Evolutionary conservation across 345 rosid species (phyloP), one percentile per base, ranked within the genome.

Genomic region (Populus pruinosa): DNA sequence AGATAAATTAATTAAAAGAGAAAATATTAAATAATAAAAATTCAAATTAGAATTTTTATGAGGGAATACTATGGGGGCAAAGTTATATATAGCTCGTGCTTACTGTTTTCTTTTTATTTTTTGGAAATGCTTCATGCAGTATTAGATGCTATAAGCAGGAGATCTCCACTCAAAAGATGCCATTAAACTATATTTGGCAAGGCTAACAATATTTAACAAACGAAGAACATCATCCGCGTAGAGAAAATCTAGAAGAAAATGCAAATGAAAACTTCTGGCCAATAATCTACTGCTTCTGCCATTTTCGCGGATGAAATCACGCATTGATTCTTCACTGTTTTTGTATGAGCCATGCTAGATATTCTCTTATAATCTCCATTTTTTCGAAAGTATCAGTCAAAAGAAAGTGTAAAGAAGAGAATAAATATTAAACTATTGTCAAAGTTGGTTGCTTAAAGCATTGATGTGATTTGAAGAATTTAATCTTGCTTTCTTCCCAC

Each of bases 381-480:
- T 77, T 21, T 61, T 70, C 36, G 75, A 77, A 62, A 62, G 47
- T 56, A 71, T 77, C 70, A 33, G 47, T 29, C 49, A 70, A 55
- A 76, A 56, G 14, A 41, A 66, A 49, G 53, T 36, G 31, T 25
- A 70, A 71, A 70, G 49, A 63, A 70, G 75, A 70, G 75, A 70
- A 70, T 43, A 61, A 61, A 29, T 63, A 77, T 21, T 43, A 47
- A 79, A 47, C 72, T 64, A 80, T 36, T 80, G 79, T 69, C 76
- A 65, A 70, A 47, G 53, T 63, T 67, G 63, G 78, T 59, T 81
- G 80, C 88, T 85, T 82, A 82, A 83, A 88, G 88, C 83, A 72
- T 81, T 76, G 87, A 86, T 88, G 82, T 83, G 90, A 87, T 82
- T 31, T 80, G 79, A 76, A 86, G 89, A 88, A 84, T 87, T 86